A percentile compares a stretch with the other conserved stretches of the same genome.
phyloP scores from a whole-genome alignment of 768 basidiomycete species.

The Tulasnella calospora region DNA sequence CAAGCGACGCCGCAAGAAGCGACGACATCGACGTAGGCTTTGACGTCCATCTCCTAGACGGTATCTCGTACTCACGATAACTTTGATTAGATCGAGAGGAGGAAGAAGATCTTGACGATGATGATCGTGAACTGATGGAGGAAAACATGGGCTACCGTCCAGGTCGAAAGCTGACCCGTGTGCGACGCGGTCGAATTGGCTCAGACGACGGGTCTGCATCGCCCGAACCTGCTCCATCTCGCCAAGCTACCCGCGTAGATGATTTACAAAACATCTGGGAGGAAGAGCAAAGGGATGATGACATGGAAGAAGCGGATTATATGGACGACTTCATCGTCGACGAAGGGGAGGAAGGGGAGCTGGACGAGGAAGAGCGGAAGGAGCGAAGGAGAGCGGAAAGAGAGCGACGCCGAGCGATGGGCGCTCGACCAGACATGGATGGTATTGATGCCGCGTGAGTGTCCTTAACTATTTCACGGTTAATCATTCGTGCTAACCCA shows the following conservation, averaged over 20 bases:
- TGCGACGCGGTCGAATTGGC: constrained; percentile 62
- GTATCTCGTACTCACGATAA: constrained; percentile 24
- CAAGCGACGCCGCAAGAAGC: constrained; percentile 44
- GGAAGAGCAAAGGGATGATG: constrained; percentile 50
- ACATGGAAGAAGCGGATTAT: constrained; percentile 44
- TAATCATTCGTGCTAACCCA: constrained; percentile 25
- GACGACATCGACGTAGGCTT: constrained; percentile 45
- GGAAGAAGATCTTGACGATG: constrained; percentile 60
- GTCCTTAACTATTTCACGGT: background rate
- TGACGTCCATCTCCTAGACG: background rate
- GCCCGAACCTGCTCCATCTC: constrained; percentile 47
- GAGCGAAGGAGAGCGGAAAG: constrained; percentile 62
- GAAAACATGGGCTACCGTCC: constrained; percentile 72
- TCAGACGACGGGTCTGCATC: constrained; percentile 59
- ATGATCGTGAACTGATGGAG: constrained; percentile 74
- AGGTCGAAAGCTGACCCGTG: constrained; percentile 65
- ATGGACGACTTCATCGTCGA: constrained; percentile 69
- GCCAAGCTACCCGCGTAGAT: constrained; percentile 54
- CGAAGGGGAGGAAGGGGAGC: constrained; percentile 49
- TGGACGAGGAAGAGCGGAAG: constrained; percentile 68
- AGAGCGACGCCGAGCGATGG: constrained; percentile 61
- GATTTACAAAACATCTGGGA: constrained; percentile 71
- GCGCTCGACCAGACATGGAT: constrained; percentile 62
- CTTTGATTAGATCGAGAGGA: constrained; percentile 29
- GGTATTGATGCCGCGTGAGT: constrained; percentile 82